Base-by-base conservation (phyloP, 257 asterid genomes). In the Cinchona pubescens region DNA sequence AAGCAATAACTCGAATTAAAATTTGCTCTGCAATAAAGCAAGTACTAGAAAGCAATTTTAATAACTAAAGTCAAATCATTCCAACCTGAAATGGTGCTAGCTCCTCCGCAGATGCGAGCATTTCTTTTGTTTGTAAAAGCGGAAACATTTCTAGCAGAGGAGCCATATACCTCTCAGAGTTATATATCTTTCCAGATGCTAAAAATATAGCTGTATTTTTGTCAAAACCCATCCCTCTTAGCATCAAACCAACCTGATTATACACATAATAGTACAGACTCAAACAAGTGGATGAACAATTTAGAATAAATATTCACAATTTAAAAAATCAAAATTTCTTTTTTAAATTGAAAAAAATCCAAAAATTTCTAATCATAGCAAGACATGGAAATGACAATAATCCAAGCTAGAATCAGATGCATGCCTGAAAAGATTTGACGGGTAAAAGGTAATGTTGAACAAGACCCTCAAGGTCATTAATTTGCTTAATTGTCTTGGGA, bases 161-260 rank as follows among this genome's bases (percentile, higher is more conserved):
- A 75, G 96, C 89, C 99, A 95, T 95, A 79, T 91, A 86, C 81
- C 97, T 86, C 85, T 91, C 96, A 2, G 98, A 86, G 81, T 95
- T 91, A 34, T 95, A 95, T 84, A 95, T 95, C 81, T 65, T 88
- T 81, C 98, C 99, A 38, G 99, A 91, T 78, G 99, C 99, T 83
- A 95, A 83, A 87, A 82, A 95, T n/a, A 95, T 88, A 55, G 96
- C 87, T 58, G 99, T 95, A 78, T 82, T 83, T 79, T 80, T 90
- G 78, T 88, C 90, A 79, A 95, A 95, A 58, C 99, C 99, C 99
- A 95, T 95, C 37, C 97, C 99, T 84, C 99, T 87, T 67, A 95
- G 92, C 97, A 95, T 90, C 90, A 95, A 80, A 71, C 99, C 99
- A 18, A 95, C 99, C 99, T 95, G 89, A 75, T 83, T 72, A 82